Evolutionary conservation across 2,329 filamentous ascomycete species (phyloP).

Genomic region (Exophiala lecanii-corni): DNA sequence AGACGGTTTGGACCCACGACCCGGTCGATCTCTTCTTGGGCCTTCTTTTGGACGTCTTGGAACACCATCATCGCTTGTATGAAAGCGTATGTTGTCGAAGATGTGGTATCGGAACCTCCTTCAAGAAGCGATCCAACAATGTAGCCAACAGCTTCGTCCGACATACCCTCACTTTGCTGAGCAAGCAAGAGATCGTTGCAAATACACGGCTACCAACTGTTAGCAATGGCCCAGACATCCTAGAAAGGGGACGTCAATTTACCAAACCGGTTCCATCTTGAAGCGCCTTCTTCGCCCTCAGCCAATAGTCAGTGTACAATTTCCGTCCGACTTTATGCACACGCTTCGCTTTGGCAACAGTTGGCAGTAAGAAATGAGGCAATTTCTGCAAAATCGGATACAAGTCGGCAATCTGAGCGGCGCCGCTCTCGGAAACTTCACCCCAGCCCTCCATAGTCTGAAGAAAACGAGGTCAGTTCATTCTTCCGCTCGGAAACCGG

Average conservation of each 20-base stretch:
- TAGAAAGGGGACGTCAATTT: too few relatives aligned
- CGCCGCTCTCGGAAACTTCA: constrained; percentile 11
- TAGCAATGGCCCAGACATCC: too few relatives aligned
- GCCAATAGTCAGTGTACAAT: constrained; percentile 16
- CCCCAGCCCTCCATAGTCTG: too few relatives aligned
- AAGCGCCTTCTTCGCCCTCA: constrained; percentile 14
- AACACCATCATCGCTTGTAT: constrained; percentile 49
- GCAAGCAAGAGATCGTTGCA: too few relatives aligned
- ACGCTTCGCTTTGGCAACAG: constrained; percentile 7
- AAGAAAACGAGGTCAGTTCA: too few relatives aligned
- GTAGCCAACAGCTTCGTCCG: constrained; percentile 20
- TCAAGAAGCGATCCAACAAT: constrained; percentile 38
- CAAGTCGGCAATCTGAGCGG: constrained; percentile 18
- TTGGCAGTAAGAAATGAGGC: constrained; percentile 18
- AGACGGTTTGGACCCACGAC: constrained; percentile 47
- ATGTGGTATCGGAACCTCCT: constrained; percentile 43
- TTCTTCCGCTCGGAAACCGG: too few relatives aligned
- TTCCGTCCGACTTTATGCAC: constrained; percentile 15
- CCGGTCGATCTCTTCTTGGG: constrained; percentile 47
- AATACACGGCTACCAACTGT: too few relatives aligned
- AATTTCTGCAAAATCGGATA: constrained; percentile 20
- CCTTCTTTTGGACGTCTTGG: constrained; percentile 42
- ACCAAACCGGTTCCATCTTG: constrained; percentile 17
- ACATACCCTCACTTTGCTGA: constrained; percentile 18
- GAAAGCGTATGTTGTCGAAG: constrained; percentile 40